Base-by-base conservation (phyloP, 495 filamentous ascomycete species). In the Xylaria curta region DNA sequence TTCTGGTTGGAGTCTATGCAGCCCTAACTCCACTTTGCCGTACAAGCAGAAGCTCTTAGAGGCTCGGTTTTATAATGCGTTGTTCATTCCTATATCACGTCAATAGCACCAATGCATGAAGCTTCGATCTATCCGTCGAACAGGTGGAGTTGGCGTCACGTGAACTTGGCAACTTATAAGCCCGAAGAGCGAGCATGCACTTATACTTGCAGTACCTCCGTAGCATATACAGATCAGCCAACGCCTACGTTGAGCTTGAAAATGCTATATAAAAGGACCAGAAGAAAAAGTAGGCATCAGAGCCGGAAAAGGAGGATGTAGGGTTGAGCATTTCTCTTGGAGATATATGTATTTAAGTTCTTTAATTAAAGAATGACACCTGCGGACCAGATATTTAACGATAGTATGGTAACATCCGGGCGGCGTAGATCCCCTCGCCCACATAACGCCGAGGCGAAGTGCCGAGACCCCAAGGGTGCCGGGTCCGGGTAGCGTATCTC, bases 381-480 rank as follows among this genome's bases (percentile, higher is more conserved):
- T 4, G 2, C 21, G 3, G 56, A 59, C 56, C 7, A 59, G 28
- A 59, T 59, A 36, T 59, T 10, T 36, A 26, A 19, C n/a, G 59
- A 42, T 24, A 5, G n/a, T 8, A n/a, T n/a, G 59, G 56, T 42
- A 1, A 26, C 59, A 42, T 26, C 36, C 59, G 59, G 36, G 59
- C 36, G 36, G 36, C 36, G 59, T 38, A 42, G 36, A 40, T 42
- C 36, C 19, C 36, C 59, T 31, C 59, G 13, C 24, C 17, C 33
- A 44, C 33, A 68, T 31, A 68, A 56, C 65, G 47, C 65, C 65
- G 65, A 68, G 65, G 28, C 65, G 65, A 67, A 56, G 33, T 67
- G 49, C 65, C 65, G 65, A 67, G 65, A 54, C 60, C n/a, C 17
- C 15, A 28, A 21, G 10, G 7, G 10, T 21, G n/a, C 38, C 60